Base-by-base conservation (phyloP, 352 stramenopile species). In the Phytophthora capsici region DNA sequence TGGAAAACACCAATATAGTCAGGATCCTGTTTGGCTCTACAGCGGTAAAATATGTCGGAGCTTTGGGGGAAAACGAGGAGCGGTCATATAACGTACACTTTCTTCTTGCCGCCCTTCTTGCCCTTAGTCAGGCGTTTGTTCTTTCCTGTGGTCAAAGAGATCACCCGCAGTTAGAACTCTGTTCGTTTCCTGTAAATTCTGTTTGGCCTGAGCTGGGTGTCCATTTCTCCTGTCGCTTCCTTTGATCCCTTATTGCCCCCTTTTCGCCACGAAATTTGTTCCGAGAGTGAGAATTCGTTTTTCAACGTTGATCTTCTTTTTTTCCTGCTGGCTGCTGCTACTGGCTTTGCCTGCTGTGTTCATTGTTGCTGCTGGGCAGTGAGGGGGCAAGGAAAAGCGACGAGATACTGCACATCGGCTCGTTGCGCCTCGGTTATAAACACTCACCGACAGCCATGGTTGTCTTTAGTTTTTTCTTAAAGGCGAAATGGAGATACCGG, bases 21-120 rank as follows among this genome's bases (percentile, higher is more conserved):
- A 67, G 36, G 13, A 62, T 60, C 6, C 30, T 62, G 48, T 4
- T 34, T 2, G 14, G 9, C 4, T 34, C 13, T 38, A 14, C 26
- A 14, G 16, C 7, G 22, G 30, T 4, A 20, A 2, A 6, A 10
- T n/a, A n/a, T n/a, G n/a, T n/a, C n/a, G n/a, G n/a, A n/a, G n/a
- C n/a, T n/a, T n/a, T n/a, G n/a, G n/a, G n/a, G n/a, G n/a, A n/a
- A n/a, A n/a, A n/a, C n/a, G n/a, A n/a, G 22, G 2, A 40, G 28
- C 9, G 34, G 23, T n/a, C 13, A 13, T 23, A 26, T 8, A 47
- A 90, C 86, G 71, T 88, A 94, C 86, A 91, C 84, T 82, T 95
- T 95, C 84, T 95, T 96, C 86, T 96, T 96, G 81, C 87, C 88
- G 66, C 88, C 88, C 83, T 96, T 96, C 84, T 96, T 96, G 69